Evolutionary conservation across 352 stramenopile genomes (phyloP).

Genomic region (Phytopythium cucurbitacearum): DNA sequence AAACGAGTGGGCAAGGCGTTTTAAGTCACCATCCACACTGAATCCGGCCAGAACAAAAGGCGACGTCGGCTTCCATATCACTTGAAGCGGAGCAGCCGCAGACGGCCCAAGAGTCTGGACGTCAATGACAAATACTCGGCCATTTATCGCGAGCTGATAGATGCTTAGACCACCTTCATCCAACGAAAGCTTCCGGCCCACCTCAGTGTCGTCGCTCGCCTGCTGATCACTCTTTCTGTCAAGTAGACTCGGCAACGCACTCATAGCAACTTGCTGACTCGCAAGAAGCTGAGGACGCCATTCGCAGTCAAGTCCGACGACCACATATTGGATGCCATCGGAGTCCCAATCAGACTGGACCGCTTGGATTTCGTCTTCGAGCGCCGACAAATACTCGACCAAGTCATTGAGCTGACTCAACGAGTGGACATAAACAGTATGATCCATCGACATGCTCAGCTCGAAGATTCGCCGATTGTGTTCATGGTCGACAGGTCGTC

Average conservation of each 20-base stretch:
- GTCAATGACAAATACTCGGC: slow-evolving; percentile 52
- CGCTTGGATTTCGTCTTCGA: slow-evolving; percentile 4
- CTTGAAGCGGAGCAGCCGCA: slow-evolving; percentile 28
- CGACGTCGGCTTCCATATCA: slow-evolving; percentile 30
- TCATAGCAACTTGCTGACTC: slow-evolving; percentile 8
- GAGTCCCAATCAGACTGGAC: slow-evolving; percentile 3
- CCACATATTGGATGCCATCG: slow-evolving; percentile 9
- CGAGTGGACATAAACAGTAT: slow-evolving; percentile 32
- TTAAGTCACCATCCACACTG: slow-evolving; percentile 46
- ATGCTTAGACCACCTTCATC: slow-evolving; percentile 30
- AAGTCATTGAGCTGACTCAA: slow-evolving; percentile 14
- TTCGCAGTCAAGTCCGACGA: slow-evolving; percentile 63
- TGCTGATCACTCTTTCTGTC: neutral
- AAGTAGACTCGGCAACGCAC: neutral
- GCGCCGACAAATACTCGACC: slow-evolving; percentile 13
- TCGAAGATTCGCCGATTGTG: slow-evolving; percentile 13
- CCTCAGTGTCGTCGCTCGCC: neutral
- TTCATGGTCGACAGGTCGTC: slow-evolving; percentile 16
- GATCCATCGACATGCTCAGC: neutral
- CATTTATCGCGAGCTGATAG: slow-evolving; percentile 42
- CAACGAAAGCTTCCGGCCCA: slow-evolving; percentile 5
- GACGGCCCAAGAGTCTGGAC: slow-evolving; percentile 37
- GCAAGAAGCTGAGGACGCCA: slow-evolving; percentile 49
- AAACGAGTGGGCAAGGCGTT: slow-evolving; percentile 48
- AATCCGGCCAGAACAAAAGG: slow-evolving; percentile 47